Evolutionary conservation across 192 early-diverging fungal species (phyloP), one percentile per base, ranked within the genome.

Genomic region (Podila epigama): DNA sequence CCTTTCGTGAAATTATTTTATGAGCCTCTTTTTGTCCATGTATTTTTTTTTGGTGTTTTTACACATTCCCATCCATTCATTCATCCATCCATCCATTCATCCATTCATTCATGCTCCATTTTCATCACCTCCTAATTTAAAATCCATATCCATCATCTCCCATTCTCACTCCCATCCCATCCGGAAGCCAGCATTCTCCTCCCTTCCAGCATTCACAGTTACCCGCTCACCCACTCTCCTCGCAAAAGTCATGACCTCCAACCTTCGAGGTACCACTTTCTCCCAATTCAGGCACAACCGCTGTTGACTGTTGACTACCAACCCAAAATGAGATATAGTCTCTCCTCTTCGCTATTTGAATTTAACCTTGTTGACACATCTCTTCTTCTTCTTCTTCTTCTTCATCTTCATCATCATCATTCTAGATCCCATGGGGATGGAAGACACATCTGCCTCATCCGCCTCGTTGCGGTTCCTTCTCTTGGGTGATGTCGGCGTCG

Each of bases 401-500:
- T 52, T 54, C 25, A 25, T 16, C 7, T 59, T 6, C 25, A 59
- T 15, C 13, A 5, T 29, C 63, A 41, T 32, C 52, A n/a, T 11
- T 29, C 40, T 15, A 48, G 44, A 48, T 2, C 25, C 41, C 20
- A 15, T 48, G 20, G 27, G 12, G 34, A 37, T 34, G 44, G 63
- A 54, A 22, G 35, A 64, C n/a, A 54, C 37, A 1, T 28, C 36
- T 12, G 18, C 63, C 7, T n/a, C 50, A 4, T 50, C 63, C 15
- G 63, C 63, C 10, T 64, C 63, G 18, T 20, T 64, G 16, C 63
- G 63, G 27, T 64, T 64, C 36, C 50, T 64, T 29, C 52, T 64
- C 15, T 37, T 64, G 2, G 63, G 63, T n/a, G 63, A 64, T 29
- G 51, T 64, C 16, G 63, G 63, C 27, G 63, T 64, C 9, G 63